phyloP scores from a whole-genome alignment of 306 rosid genomes.

The Canavalia gladiata region DNA sequence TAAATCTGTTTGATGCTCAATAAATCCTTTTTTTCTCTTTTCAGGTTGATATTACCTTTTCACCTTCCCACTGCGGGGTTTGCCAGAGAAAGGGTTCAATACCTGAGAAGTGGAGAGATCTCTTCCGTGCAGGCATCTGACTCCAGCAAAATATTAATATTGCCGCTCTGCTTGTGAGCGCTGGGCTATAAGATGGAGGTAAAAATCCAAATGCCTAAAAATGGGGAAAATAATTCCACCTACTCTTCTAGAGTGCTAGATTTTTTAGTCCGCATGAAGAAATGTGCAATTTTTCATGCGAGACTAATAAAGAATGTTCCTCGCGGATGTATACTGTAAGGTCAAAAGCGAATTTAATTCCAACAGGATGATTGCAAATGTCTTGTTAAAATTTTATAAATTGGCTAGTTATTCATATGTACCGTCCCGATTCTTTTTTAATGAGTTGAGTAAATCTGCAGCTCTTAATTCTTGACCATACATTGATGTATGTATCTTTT shows the following conservation, averaged over 20 bases:
- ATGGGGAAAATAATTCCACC: slow-evolving; percentile 20
- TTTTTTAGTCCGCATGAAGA: slow-evolving; percentile 52
- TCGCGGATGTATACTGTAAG: slow-evolving; percentile 66
- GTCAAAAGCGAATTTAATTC: slow-evolving; percentile 72
- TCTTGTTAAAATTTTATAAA: slow-evolving; percentile 51
- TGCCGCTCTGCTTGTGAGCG: slow-evolving; percentile 61
- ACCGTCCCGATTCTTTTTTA: slow-evolving; percentile 28
- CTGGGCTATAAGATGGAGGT: slow-evolving; percentile 70
- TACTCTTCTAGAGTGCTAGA: slow-evolving; percentile 7
- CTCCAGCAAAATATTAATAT: slow-evolving; percentile 53
- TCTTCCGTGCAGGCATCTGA: slow-evolving; percentile 60
- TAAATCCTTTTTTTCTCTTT: slow-evolving; percentile 9
- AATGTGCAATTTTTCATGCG: slow-evolving; percentile 67
- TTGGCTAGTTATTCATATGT: slow-evolving; percentile 44
- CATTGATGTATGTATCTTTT: background rate
- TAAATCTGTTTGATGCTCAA: slow-evolving; percentile 19
- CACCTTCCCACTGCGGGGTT: slow-evolving; percentile 38
- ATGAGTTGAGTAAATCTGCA: slow-evolving; percentile 27
- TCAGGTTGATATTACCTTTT: slow-evolving; percentile 36
- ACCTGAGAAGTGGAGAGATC: slow-evolving; percentile 67
- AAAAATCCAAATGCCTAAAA: slow-evolving; percentile 15
- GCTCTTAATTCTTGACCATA: slow-evolving; percentile 24
- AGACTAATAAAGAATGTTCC: slow-evolving; percentile 67
- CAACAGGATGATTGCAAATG: slow-evolving; percentile 64
- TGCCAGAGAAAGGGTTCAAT: slow-evolving; percentile 60